Percentiles rank a stretch among this genome's conserved stretches.
These are phyloP conservation scores for Cucurbita ficifolia DNA, from an alignment of 306 rosid species.

Conservation along the genomic window DNA sequence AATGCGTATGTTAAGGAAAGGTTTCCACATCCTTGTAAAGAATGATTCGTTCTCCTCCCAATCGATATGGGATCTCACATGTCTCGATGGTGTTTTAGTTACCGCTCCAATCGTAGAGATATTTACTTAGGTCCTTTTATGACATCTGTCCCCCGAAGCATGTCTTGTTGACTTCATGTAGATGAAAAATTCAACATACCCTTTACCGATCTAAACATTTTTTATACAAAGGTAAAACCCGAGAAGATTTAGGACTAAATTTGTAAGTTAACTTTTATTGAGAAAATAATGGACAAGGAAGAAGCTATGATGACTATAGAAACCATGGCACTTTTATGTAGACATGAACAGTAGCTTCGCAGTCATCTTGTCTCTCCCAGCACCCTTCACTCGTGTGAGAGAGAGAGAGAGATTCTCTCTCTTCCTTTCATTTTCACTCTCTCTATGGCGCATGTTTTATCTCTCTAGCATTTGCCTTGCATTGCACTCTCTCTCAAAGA, in stretches of 20 bases:
- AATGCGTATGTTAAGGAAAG: no score
- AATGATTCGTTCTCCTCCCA: no score
- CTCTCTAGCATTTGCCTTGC: background rate
- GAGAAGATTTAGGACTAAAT: background rate
- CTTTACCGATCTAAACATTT: background rate
- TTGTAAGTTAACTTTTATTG: background rate
- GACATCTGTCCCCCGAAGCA: background rate
- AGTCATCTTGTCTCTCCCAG: conserved; percentile 17
- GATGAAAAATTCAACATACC: background rate
- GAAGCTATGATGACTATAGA: conserved; percentile 13
- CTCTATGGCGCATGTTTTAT: conserved; percentile 6
- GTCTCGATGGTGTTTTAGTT: no score
- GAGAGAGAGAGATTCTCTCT: background rate
- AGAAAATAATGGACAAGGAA: background rate
- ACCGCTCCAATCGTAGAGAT: background rate
- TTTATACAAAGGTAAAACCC: no score
- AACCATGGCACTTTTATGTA: conserved; percentile 19
- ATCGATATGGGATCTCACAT: no score
- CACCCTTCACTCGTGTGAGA: background rate
- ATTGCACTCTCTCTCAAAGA: background rate
- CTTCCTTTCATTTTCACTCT: background rate
- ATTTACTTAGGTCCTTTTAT: background rate
- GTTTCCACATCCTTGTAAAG: no score
- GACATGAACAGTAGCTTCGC: conserved; percentile 23
- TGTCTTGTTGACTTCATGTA: background rate